Percentiles rank a stretch among this genome's conserved stretches.
Evolutionary conservation across 2,329 filamentous ascomycete genomes (phyloP).

Genomic region (Colletotrichum truncatum): DNA sequence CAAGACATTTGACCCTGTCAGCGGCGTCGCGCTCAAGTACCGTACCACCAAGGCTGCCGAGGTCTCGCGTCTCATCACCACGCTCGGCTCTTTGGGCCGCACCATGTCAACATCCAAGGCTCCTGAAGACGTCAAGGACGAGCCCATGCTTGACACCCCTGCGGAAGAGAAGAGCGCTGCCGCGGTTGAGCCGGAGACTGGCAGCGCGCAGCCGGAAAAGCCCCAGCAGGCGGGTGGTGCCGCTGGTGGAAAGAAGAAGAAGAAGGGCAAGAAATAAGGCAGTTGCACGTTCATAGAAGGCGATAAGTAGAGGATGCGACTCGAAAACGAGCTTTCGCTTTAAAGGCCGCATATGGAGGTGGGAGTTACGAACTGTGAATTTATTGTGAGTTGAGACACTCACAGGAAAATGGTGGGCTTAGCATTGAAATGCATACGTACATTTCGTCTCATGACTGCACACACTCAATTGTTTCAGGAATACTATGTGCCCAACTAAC

Average conservation of each 20-base stretch:
- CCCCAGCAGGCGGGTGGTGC: conserved; percentile 42
- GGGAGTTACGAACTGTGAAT: no score
- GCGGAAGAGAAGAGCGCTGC: conserved; percentile 43
- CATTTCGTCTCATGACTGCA: no score
- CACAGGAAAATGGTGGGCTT: no score
- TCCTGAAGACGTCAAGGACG: conserved; percentile 54
- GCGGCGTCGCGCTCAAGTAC: conserved; percentile 89
- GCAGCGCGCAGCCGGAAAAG: conserved; percentile 37
- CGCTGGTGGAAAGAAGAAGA: conserved; percentile 71
- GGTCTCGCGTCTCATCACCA: conserved; percentile 82
- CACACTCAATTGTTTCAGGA: no score
- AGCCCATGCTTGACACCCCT: conserved; percentile 51
- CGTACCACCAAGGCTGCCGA: conserved; percentile 90
- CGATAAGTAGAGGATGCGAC: no score
- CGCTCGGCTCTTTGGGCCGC: conserved; percentile 79
- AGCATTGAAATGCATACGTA: no score
- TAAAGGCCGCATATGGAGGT: no score
- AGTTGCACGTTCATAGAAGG: no score
- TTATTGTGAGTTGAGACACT: no score
- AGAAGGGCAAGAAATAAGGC: conserved; percentile 74
- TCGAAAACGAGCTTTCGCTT: no score
- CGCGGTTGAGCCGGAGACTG: conserved; percentile 38
- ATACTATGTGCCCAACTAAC: no score
- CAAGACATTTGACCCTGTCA: conserved; percentile 88
- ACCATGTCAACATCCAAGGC: conserved; percentile 58